Evolutionary conservation across 345 rosid species (phyloP).

Genomic region (Rhodamnia rubescens): DNA sequence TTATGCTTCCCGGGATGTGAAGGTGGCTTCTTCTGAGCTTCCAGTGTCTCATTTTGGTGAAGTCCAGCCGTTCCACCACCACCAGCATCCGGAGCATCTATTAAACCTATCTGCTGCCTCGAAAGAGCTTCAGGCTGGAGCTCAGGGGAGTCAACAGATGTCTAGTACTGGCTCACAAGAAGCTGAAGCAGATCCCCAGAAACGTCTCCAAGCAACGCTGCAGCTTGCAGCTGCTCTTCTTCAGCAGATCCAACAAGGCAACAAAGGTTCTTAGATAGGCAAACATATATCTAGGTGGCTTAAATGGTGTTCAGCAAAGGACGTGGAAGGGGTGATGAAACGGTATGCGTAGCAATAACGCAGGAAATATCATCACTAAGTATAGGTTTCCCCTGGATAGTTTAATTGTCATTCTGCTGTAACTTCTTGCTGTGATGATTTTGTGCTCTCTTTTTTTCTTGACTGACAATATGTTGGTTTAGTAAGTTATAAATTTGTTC

Average conservation of each 20-base stretch:
- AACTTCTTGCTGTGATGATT: background rate
- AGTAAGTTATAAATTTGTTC: background rate
- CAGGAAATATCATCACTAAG: background rate
- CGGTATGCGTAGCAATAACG: background rate
- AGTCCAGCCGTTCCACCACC: slow-evolving; percentile 39
- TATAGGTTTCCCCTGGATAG: background rate
- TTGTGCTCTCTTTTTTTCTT: background rate
- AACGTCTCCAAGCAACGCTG: slow-evolving; percentile 84
- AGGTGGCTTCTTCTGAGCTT: slow-evolving; percentile 17
- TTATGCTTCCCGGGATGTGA: slow-evolving; percentile 27
- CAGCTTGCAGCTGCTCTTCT: slow-evolving; percentile 94
- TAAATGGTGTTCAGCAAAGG: background rate
- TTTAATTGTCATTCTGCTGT: background rate
- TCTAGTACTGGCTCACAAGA: slow-evolving; percentile 32
- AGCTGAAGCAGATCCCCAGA: slow-evolving; percentile 69
- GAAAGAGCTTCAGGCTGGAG: slow-evolving; percentile 15
- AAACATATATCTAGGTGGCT: background rate
- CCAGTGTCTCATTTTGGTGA: slow-evolving; percentile 34
- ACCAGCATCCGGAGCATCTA: slow-evolving; percentile 25
- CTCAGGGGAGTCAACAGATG: slow-evolving; percentile 21
- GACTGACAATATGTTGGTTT: background rate
- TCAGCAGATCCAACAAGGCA: slow-evolving; percentile 80
- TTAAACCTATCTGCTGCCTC: slow-evolving; percentile 5
- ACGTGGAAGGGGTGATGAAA: background rate
- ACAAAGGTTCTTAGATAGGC: slow-evolving; percentile 32